Evolutionary conservation across 257 asterid genomes (phyloP), one percentile per base, ranked within the genome.

Genomic region (Solanum pinnatisectum): DNA sequence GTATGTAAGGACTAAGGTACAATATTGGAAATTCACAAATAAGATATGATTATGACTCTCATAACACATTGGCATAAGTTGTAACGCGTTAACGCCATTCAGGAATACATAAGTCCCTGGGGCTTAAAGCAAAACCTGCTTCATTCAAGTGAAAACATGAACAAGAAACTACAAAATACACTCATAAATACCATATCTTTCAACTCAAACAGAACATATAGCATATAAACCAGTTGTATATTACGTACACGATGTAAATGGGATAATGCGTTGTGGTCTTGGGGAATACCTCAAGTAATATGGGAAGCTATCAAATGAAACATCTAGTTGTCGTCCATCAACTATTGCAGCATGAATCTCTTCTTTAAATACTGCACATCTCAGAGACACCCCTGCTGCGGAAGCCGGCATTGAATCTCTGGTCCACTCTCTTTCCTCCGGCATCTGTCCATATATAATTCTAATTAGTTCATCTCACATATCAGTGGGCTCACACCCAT

Each of bases 231-330:
- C 52, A 74, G 27, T 14, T 4, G 32, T 1, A 10, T 74, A 36
- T 6, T 11, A 37, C 13, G 44, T 49, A 82, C 5, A 49, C 3
- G 2, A 10, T 82, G 70, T 46, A 49, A 74, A 82, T 46, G 27
- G 44, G 70, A 82, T 82, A 52, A 52, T 82, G 22, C 8, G 12
- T 32, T 30, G 44, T 82, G 42, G 71, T 82, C 86, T 52, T 20
- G 70, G 70, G 20, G 44, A 22, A 82, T 90, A 96, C 99, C 98
- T 94, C 88, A 96, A 92, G 89, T 96, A 94, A 91, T 95, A 96
- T 30, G 99, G 99, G 90, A 96, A 96, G 89, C 93, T 87, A 88
- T 96, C 99, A 89, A 95, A 96, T 84, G 98, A 90, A 91, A 96
- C 96, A 40, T 95, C 96, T 40, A 93, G 79, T 85, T 91, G 87